Evolutionary conservation across 352 stramenopile species (phyloP), one percentile per base, ranked within the genome.

Genomic region (Nannochloropsis limnetica): DNA sequence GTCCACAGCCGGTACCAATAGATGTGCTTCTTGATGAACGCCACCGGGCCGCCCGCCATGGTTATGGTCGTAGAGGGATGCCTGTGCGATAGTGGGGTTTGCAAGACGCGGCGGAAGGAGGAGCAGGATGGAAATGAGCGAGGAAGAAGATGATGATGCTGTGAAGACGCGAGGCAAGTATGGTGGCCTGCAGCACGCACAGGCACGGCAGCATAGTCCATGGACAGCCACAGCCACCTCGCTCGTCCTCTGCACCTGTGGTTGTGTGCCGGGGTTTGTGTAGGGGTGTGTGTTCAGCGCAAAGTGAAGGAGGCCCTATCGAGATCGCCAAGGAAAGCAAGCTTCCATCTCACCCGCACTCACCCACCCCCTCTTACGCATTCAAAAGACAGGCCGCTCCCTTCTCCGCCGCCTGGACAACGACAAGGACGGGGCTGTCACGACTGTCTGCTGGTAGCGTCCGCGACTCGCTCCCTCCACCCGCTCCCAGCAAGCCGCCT

Each of bases 1-100:
- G 61, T 74, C 61, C 61, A 74, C n/a, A 74, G 25, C 25, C 61
- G 61, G 8, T 74, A 74, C 61, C 61, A 74, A 20, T 74, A 74
- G 11, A 29, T 29, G 61, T 29, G 61, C 61, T 29, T 74, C 25
- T 29, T 74, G n/a, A 74, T 23, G 61, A 74, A 74, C n/a, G n/a
- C 61, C 44, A 67, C 44, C 61, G 25, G 11, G 15, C 15, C n/a
- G n/a, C 61, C 61, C 25, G 15, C 3, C 61, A 74, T 74, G 61
- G 8, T 74, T 28, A 20, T 28, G n/a, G n/a, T 74, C 11, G 25
- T 25, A 74, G n/a, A 25, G 15, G 61, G 61, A 74, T 27, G 61
- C 61, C 61, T 27, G 61, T 27, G 61, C 61, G 25, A 22, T 74
- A 29, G n/a, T 27, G 25, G 9, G n/a, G 15, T n/a, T 74, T 23